phyloP scores from a whole-genome alignment of 2,329 filamentous ascomycete species.

The Microsporum canis region DNA sequence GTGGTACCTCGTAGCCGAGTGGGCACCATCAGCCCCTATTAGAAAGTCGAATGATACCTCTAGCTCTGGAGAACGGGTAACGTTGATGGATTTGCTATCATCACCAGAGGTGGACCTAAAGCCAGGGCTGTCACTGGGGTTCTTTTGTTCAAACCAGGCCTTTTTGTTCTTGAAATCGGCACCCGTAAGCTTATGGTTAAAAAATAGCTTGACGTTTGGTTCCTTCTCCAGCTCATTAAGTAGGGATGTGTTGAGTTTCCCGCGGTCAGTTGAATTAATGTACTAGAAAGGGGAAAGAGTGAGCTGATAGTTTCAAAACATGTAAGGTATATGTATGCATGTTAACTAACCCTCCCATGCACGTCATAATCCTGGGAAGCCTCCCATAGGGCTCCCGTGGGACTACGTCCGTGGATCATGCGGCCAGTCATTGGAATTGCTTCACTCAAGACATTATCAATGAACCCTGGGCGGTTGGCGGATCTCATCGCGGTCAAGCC shows the following conservation, averaged over 20 bases:
- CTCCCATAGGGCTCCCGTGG: conserved; percentile 58
- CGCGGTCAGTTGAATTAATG: conserved; percentile 77
- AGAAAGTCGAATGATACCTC: conserved; percentile 83
- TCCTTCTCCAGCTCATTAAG: conserved; percentile 72
- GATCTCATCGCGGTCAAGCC: conserved; percentile 79
- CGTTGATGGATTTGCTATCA: conserved; percentile 10
- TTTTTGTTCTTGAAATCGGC: conserved; percentile 68
- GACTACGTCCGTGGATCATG: conserved; percentile 75
- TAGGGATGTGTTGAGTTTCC: conserved; percentile 67
- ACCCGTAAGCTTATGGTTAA: conserved; percentile 85
- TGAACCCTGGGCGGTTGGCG: conserved; percentile 53
- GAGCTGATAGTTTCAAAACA: background rate
- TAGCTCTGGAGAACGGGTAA: conserved; percentile 53
- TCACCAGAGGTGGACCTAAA: conserved; percentile 24
- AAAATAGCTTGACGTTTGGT: conserved; percentile 83
- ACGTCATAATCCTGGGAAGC: conserved; percentile 82
- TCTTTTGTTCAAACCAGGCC: conserved; percentile 70
- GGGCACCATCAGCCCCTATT: conserved; percentile 88
- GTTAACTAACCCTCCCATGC: conserved; percentile 59
- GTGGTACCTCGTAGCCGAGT: conserved; percentile 82
- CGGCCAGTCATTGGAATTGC: conserved; percentile 91
- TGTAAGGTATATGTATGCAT: background rate
- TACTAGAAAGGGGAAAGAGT: conserved; percentile 39
- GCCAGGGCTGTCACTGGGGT: conserved; percentile 22
- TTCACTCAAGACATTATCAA: conserved; percentile 61